Evolutionary conservation across 805 yeast genomes (phyloP).

Genomic region (Nakazawaea pomicola): DNA sequence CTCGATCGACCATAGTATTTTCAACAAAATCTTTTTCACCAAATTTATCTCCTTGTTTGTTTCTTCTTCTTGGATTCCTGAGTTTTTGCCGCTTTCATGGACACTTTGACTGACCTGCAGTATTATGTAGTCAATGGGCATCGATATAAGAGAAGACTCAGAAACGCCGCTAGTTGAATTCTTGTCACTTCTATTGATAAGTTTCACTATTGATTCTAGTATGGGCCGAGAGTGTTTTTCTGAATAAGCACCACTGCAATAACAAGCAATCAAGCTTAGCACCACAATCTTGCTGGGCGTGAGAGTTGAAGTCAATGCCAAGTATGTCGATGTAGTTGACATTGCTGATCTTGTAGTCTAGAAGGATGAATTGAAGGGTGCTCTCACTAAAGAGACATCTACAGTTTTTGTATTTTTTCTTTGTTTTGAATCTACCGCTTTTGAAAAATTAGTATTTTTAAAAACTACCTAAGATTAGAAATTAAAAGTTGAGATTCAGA

Average conservation of each 20-base stretch:
- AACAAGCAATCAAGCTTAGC: slow-evolving; percentile 41
- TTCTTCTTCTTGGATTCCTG: background rate
- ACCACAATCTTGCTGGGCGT: slow-evolving; percentile 54
- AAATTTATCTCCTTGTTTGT: slow-evolving; percentile 21
- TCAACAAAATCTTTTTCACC: slow-evolving; percentile 28
- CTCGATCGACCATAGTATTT: slow-evolving; percentile 40
- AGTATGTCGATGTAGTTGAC: background rate
- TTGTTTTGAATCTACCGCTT: too few species aligned
- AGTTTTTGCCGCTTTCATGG: background rate
- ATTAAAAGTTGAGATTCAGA: too few species aligned
- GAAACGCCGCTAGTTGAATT: slow-evolving; percentile 14
- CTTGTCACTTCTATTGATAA: slow-evolving; percentile 27
- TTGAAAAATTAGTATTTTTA: too few species aligned
- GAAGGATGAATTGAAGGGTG: too few species aligned
- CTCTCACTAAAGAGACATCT: too few species aligned
- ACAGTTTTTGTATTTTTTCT: too few species aligned
- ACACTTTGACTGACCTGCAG: background rate
- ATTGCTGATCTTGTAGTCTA: background rate
- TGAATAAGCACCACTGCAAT: slow-evolving; percentile 38
- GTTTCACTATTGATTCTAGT: slow-evolving; percentile 36
- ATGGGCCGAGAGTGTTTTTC: slow-evolving; percentile 31
- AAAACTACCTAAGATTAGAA: too few species aligned
- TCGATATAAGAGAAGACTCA: slow-evolving; percentile 4
- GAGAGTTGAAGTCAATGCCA: slow-evolving; percentile 31
- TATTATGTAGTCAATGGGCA: background rate